These are phyloP conservation scores for Talaromyces sp. DNA, from an alignment of 2,329 filamentous ascomycete genomes.

Conservation along the genomic window DNA sequence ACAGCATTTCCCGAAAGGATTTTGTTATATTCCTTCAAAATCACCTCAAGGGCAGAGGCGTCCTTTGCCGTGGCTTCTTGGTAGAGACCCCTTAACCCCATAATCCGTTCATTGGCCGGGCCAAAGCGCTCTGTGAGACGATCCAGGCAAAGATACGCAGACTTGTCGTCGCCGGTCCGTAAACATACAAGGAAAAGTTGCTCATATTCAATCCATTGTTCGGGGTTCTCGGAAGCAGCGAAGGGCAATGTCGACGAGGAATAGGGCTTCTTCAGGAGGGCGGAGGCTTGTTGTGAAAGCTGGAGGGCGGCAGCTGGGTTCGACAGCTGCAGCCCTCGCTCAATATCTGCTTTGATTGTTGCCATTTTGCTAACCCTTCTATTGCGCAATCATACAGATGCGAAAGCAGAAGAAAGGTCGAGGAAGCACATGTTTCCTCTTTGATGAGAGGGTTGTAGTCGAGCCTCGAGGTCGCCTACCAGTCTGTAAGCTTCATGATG, in stretches of 20 bases:
- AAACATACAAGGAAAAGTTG: slow-evolving; percentile 83
- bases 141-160: slow-evolving; percentile 73
- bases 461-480: neutral
- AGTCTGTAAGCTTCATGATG: neutral
- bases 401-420: neutral
- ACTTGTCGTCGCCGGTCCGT: slow-evolving; percentile 75
- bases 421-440: slow-evolving; percentile 18
- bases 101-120: slow-evolving; percentile 76
- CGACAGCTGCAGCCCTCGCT: slow-evolving; percentile 24
- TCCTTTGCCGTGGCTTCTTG: slow-evolving; percentile 77
- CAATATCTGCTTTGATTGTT: slow-evolving; percentile 5
- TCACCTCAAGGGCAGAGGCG: slow-evolving; percentile 62
- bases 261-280: slow-evolving; percentile 35
- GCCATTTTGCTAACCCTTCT: neutral
- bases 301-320: slow-evolving; percentile 49
- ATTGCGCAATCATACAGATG: neutral
- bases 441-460: neutral
- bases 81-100: slow-evolving; percentile 77
- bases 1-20: slow-evolving; percentile 71
- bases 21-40: slow-evolving; percentile 75
- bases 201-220: slow-evolving; percentile 82
- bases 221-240: slow-evolving; percentile 64
- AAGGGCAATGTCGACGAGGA: slow-evolving; percentile 47
- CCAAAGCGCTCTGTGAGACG: slow-evolving; percentile 79
- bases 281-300: slow-evolving; percentile 44